A percentile compares a stretch with the other conserved stretches of the same genome.
Conservation (phyloP, 441 rosid genomes). For the Populus hybrid region DNA sequence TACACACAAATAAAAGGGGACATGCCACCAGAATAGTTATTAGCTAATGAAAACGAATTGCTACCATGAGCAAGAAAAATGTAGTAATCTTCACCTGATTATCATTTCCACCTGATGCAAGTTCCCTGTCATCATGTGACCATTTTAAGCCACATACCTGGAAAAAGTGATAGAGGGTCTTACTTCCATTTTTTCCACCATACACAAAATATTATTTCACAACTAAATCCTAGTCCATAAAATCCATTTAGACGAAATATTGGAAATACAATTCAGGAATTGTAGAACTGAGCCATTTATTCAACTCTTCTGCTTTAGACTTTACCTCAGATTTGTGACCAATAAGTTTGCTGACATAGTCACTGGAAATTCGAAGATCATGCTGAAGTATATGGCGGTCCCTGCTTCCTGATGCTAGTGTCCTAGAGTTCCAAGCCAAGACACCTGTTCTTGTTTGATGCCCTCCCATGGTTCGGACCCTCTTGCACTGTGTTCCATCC, state of each 20-base stretch:
- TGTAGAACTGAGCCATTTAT: background rate
- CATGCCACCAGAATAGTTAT: background rate
- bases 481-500: slow-evolving; percentile 90
- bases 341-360: slow-evolving; percentile 67
- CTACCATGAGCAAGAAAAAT: background rate
- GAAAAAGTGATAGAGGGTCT: background rate
- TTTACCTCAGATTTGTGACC: slow-evolving; percentile 93
- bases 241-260: background rate
- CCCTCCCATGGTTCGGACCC: slow-evolving; percentile 83
- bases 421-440: slow-evolving; percentile 93
- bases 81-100: slow-evolving; percentile 47
- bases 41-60: background rate
- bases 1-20: background rate
- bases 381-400: slow-evolving; percentile 93
- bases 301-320: no score
- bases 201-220: background rate
- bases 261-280: background rate
- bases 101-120: slow-evolving; percentile 32
- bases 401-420: slow-evolving; percentile 90
- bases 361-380: slow-evolving; percentile 80
- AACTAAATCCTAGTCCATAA: background rate
- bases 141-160: slow-evolving; percentile 94
- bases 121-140: slow-evolving; percentile 97
- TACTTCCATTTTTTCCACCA: background rate
- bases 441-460: slow-evolving; percentile 96